Conservation (phyloP, 2,329 filamentous ascomycete genomes). For the Apiospora arundinis region DNA sequence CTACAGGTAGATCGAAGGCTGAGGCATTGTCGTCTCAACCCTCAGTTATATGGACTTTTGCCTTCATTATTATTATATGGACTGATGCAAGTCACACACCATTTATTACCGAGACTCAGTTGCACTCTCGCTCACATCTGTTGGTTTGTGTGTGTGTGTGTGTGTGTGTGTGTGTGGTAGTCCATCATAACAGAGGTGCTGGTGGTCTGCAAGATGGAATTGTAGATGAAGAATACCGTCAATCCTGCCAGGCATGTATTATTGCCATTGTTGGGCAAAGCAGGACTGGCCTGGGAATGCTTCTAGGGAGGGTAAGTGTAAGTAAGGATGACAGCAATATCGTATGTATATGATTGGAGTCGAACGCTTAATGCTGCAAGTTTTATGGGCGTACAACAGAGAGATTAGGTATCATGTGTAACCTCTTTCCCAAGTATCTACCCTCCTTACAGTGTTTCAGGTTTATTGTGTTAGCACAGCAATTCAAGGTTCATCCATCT, state of each 20-base stretch:
- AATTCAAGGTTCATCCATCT: neutral
- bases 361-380: neutral
- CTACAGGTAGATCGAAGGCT: constrained; percentile 6
- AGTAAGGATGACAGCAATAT: neutral
- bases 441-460: neutral
- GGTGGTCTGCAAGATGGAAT: neutral
- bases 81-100: constrained; percentile 10
- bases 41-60: constrained; percentile 1
- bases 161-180: neutral
- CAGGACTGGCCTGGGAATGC: too few species aligned
- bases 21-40: constrained; percentile 1
- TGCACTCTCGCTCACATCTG: neutral
- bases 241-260: neutral
- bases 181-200: neutral
- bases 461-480: neutral
- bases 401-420: neutral
- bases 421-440: neutral
- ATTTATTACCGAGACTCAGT: neutral
- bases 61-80: neutral
- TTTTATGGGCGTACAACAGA: neutral
- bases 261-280: too few species aligned
- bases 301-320: neutral
- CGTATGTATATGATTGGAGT: neutral
- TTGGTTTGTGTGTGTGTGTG: neutral
- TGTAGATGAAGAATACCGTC: neutral